phyloP scores from a whole-genome alignment of 495 filamentous ascomycete genomes.

The Astrothelium macrocarpum region DNA sequence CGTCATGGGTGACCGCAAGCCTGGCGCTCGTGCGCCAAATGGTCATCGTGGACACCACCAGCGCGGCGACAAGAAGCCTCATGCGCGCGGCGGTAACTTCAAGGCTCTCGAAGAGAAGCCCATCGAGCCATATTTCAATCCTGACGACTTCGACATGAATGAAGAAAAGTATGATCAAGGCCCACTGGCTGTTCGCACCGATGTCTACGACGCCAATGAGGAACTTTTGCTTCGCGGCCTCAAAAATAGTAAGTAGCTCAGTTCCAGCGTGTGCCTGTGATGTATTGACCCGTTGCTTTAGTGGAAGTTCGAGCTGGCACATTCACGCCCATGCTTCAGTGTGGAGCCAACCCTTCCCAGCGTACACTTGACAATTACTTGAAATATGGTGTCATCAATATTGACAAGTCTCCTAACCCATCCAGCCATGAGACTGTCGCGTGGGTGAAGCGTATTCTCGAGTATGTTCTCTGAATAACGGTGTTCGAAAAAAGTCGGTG shows the following conservation, averaged over 20 bases:
- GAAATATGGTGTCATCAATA: conserved; percentile 92
- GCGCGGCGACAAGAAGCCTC: too few relatives aligned
- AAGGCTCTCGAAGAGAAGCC: too few relatives aligned
- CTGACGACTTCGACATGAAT: neutral
- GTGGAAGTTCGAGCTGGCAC: conserved; percentile 82
- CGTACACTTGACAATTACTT: conserved; percentile 94
- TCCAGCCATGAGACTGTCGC: conserved; percentile 97
- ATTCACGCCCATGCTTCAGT: conserved; percentile 82
- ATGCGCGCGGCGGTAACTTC: too few relatives aligned
- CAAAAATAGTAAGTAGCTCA: neutral
- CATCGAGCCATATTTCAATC: neutral
- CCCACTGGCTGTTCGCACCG: too few relatives aligned
- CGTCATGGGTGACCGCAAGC: too few relatives aligned
- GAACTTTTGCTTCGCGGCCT: neutral
- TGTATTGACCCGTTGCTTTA: conserved; percentile 23
- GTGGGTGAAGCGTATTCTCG: conserved; percentile 94
- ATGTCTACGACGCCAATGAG: neutral
- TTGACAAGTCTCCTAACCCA: conserved; percentile 96
- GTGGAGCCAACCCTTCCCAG: conserved; percentile 69
- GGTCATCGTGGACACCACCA: too few relatives aligned
- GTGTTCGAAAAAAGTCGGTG: neutral
- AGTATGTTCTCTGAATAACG: conserved; percentile 40
- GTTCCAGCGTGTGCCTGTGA: neutral
- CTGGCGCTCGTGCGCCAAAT: too few relatives aligned
- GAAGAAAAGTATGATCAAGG: neutral